Evolutionary conservation across 73 alveolate species (phyloP), one percentile per base, ranked within the genome.

Genomic region (Uronychia setigera): DNA sequence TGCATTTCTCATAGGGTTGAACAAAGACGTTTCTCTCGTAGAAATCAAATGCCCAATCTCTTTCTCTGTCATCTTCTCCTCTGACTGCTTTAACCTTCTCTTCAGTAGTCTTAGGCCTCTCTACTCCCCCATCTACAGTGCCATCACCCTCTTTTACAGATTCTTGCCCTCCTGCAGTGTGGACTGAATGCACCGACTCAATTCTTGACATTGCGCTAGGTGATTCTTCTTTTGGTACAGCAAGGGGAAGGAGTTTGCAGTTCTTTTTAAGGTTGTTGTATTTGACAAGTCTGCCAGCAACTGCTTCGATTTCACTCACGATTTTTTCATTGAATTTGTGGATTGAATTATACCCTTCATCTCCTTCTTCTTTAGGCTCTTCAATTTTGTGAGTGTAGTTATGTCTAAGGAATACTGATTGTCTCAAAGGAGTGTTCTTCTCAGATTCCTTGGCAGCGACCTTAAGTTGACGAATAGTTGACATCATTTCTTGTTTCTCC

Each of bases 381-480:
- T 26, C 81, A 5, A 76, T 76, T 30, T 30, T 76, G 32, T 76
- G 81, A 9, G 28, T 32, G 32, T 76, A 76, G 19, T 28, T 76
- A 76, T 26, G 59, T 5, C 81, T 25, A 9, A 26, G 1, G 32
- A 76, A 26, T 28, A 32, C 32, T 5, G 32, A 76, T 9, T 76
- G 58, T 30, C 81, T 76, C 81, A 76, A 5, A 29, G 46, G 59
- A 5, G 81, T 26, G 81, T 32, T 26, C 59, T 76, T 28, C 27
- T 31, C 59, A 76, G 32, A 5, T 27, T 76, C 46, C 31, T 32
- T 76, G 29, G 46, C 28, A 5, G 32, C 29, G 5, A 13, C 9
- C 9, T 9, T 29, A 25, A 29, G 30, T 5, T 31, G 58, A 9
- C 81, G 25, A 28, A 76, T 76, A 9, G 58, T 76, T 5, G 25